Evolutionary conservation across 768 basidiomycete genomes (phyloP).

Genomic region (Tulasnella sp.): DNA sequence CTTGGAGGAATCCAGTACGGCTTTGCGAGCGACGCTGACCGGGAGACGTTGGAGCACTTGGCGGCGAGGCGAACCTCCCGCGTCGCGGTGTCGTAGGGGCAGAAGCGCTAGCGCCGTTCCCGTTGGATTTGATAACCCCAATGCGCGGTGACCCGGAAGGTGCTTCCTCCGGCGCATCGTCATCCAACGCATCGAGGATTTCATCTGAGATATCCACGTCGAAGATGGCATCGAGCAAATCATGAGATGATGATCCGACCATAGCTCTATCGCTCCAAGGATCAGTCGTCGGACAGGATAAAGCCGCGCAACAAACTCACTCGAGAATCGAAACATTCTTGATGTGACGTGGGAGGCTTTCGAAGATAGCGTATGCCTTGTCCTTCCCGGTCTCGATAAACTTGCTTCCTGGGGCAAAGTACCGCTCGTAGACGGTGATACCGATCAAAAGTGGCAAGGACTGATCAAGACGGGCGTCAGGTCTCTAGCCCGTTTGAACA

Average conservation of each 20-base stretch:
- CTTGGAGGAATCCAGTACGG: constrained; percentile 31
- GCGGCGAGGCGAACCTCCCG: constrained; percentile 15
- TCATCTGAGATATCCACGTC: constrained; percentile 49
- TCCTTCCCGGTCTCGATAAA: constrained; percentile 53
- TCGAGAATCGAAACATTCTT: constrained; percentile 73
- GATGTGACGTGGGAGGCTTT: constrained; percentile 63
- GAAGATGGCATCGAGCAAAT: constrained; percentile 75
- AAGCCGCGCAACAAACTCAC: constrained; percentile 4
- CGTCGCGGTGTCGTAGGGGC: constrained; percentile 39
- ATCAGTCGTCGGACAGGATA: constrained; percentile 5
- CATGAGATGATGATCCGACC: constrained; percentile 63
- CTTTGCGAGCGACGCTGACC: not conserved
- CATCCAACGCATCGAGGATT: constrained; percentile 19
- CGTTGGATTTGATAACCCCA: constrained; percentile 34
- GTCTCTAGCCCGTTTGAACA: constrained; percentile 2
- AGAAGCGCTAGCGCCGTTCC: constrained; percentile 35
- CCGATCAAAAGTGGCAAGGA: constrained; percentile 71
- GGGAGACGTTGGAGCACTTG: constrained; percentile 11
- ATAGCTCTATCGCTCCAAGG: constrained; percentile 43
- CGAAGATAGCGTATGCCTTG: constrained; percentile 56
- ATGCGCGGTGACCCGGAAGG: constrained; percentile 17
- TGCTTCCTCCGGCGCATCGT: constrained; percentile 20
- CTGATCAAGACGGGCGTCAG: constrained; percentile 37
- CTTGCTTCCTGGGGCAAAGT: constrained; percentile 51
- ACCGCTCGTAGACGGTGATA: constrained; percentile 78